Evolutionary conservation across 495 filamentous ascomycete genomes (phyloP).

Genomic region (Bacidia gigantensis): DNA sequence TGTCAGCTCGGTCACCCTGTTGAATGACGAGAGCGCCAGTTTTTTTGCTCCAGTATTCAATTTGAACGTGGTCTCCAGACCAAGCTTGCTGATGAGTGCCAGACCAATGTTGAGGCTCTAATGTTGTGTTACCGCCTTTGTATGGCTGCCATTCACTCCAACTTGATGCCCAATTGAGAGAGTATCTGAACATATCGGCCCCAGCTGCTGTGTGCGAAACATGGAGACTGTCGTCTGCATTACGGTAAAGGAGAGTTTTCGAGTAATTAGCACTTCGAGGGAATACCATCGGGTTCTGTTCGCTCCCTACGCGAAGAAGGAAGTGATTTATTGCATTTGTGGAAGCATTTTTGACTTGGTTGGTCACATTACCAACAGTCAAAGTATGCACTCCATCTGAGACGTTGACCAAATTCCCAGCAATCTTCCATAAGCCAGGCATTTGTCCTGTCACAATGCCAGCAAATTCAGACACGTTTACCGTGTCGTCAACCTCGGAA

Average conservation of each 20-base stretch:
- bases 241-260: conserved; percentile 29
- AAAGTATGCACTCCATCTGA: conserved; percentile 35
- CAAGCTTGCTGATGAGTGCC: conserved; percentile 42
- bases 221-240: conserved; percentile 23
- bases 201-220: conserved; percentile 43
- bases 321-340: conserved; percentile 33
- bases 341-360: conserved; percentile 19
- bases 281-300: conserved; percentile 35
- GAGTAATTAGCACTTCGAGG: conserved; percentile 44
- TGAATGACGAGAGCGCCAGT: conserved; percentile 44
- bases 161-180: conserved; percentile 36
- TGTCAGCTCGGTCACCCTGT: conserved; percentile 37
- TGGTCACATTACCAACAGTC: conserved; percentile 32
- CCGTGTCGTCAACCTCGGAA: conserved; percentile 10
- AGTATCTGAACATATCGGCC: conserved; percentile 46
- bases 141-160: conserved; percentile 45
- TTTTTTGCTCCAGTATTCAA: conserved; percentile 49
- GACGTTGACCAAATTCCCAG: conserved; percentile 29
- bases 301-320: conserved; percentile 31
- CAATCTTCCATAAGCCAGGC: conserved; percentile 24
- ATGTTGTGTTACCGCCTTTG: conserved; percentile 25
- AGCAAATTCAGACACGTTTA: conserved; percentile 20
- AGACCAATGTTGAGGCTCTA: conserved; percentile 30
- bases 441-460: conserved; percentile 23
- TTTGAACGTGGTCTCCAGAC: conserved; percentile 44